phyloP scores from a whole-genome alignment of 768 basidiomycete genomes.

The Tremella yokohamensis region DNA sequence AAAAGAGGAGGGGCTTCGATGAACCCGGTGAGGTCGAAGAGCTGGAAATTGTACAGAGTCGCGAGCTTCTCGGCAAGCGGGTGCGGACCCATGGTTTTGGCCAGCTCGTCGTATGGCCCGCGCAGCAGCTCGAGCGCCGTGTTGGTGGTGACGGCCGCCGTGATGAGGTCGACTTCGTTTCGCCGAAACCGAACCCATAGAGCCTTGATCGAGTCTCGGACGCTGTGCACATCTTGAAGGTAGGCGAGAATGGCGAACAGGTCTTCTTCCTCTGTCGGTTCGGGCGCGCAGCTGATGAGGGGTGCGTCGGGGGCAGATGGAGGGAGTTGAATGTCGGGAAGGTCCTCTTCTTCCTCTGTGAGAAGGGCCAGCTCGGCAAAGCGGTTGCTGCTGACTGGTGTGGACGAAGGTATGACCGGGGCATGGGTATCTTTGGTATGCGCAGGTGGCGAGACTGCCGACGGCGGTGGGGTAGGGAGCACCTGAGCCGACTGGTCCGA shows the following conservation, averaged over 20 bases:
- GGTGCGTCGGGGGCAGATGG: neutral
- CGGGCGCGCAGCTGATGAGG: neutral
- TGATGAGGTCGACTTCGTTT: neutral
- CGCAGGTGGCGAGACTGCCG: too few relatives aligned
- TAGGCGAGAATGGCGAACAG: neutral
- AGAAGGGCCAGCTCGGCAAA: neutral
- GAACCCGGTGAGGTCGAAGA: neutral
- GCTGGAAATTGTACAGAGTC: neutral
- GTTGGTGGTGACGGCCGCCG: slow-evolving; percentile 7
- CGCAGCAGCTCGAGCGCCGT: slow-evolving; percentile 5
- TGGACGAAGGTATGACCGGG: too few relatives aligned
- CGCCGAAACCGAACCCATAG: neutral
- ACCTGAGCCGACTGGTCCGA: too few relatives aligned
- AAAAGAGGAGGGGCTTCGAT: neutral
- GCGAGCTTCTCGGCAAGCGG: neutral
- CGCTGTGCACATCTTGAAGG: neutral
- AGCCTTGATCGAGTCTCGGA: neutral
- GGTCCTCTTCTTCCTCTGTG: neutral
- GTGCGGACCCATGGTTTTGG: neutral
- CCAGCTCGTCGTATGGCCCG: neutral
- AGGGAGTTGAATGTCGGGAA: neutral
- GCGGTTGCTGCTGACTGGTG: too few relatives aligned
- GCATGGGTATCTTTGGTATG: too few relatives aligned
- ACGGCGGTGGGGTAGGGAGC: too few relatives aligned
- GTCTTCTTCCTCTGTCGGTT: neutral